These are phyloP conservation scores for Cladophialophora carrionii DNA, from an alignment of 2,329 filamentous ascomycete species.

Conservation along the genomic window DNA sequence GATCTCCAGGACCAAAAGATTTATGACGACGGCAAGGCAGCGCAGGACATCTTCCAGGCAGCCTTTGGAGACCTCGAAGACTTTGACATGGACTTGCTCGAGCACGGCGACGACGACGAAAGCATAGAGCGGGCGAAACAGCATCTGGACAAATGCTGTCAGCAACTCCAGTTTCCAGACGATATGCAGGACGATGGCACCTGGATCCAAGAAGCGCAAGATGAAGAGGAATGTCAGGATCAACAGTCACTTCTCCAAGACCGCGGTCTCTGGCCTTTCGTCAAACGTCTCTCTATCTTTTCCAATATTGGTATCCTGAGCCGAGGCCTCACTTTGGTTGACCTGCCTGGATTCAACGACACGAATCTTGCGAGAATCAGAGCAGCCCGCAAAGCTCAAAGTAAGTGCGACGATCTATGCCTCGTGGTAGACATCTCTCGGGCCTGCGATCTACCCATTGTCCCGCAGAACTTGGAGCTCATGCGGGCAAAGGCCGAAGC, in stretches of 20 bases:
- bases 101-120: slow-evolving; percentile 6
- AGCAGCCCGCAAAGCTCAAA: not conserved
- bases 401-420: not conserved
- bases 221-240: not conserved
- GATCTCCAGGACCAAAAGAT: not conserved
- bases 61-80: slow-evolving; percentile 10
- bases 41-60: not conserved
- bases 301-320: not conserved
- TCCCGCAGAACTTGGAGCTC: not conserved
- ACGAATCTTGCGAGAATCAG: not conserved
- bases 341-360: not conserved
- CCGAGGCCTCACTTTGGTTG: not conserved
- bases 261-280: not conserved
- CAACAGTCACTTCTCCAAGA: not conserved
- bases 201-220: not conserved
- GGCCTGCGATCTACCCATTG: not conserved
- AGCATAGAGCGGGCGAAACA: not conserved
- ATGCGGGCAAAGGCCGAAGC: not conserved
- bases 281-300: not conserved
- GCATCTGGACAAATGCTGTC: not conserved
- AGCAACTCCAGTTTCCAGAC: not conserved
- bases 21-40: not conserved
- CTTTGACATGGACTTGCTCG: slow-evolving; percentile 8
- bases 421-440: not conserved
- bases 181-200: not conserved